phyloP scores from a whole-genome alignment of 2,329 filamentous ascomycete species.

The Parafenestella ontariensis region DNA sequence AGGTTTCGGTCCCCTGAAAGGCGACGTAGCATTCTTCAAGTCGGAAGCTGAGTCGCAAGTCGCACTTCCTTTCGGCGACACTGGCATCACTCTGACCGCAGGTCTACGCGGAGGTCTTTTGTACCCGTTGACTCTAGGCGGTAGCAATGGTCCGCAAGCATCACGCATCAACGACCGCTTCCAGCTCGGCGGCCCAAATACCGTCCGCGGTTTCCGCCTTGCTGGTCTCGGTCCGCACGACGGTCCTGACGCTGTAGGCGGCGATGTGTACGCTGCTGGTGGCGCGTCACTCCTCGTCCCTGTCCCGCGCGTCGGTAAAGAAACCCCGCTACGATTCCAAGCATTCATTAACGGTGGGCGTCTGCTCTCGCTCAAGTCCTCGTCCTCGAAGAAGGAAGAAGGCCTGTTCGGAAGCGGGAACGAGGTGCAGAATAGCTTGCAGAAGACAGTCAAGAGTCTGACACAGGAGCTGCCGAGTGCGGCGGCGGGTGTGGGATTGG shows the following conservation, averaged over 20 bases:
- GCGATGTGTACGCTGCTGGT: slow-evolving; percentile 89
- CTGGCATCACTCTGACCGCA: slow-evolving; percentile 81
- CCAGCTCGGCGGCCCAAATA: slow-evolving; percentile 90
- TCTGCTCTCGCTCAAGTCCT: slow-evolving; percentile 74
- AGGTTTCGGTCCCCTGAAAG: slow-evolving; percentile 80
- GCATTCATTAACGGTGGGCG: slow-evolving; percentile 91
- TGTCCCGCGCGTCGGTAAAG: slow-evolving; percentile 79
- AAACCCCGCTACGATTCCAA: slow-evolving; percentile 86
- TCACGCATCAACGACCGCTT: slow-evolving; percentile 95
- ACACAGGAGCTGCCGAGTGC: slow-evolving; percentile 80
- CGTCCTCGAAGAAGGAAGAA: slow-evolving; percentile 52
- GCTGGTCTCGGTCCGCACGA: slow-evolving; percentile 90
- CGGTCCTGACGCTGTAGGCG: slow-evolving; percentile 83
- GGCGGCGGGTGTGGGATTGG: slow-evolving; percentile 85
- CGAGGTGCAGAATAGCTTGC: slow-evolving; percentile 63
- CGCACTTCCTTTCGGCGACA: slow-evolving; percentile 75
- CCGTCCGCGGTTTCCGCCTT: slow-evolving; percentile 91
- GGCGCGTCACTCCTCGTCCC: slow-evolving; percentile 87
- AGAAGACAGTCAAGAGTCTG: slow-evolving; percentile 72
- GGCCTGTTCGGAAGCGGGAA: slow-evolving; percentile 54
- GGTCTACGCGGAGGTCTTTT: slow-evolving; percentile 83
- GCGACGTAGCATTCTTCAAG: slow-evolving; percentile 94
- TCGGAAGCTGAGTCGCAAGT: slow-evolving; percentile 83
- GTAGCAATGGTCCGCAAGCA: slow-evolving; percentile 62
- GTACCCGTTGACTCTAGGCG: slow-evolving; percentile 76